These are phyloP conservation scores for Paraphoma chrysanthemicola DNA, from an alignment of 2,329 filamentous ascomycete species.

Conservation along the genomic window DNA sequence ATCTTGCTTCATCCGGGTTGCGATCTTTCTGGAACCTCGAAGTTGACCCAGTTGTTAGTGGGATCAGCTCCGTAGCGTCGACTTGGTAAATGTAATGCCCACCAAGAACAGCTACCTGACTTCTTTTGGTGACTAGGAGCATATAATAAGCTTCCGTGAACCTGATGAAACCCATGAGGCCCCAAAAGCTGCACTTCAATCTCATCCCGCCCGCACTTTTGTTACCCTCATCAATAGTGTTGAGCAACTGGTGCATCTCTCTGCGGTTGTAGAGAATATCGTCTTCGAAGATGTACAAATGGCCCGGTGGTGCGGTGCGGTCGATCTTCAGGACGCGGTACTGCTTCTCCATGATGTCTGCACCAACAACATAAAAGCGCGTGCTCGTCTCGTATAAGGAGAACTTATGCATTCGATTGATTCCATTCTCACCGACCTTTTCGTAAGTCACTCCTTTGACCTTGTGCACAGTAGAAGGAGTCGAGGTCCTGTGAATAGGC, in stretches of 20 bases:
- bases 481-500: conserved; percentile 49
- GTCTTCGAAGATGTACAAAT: conserved; percentile 88
- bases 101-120: conserved; percentile 93
- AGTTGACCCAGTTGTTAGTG: conserved; percentile 74
- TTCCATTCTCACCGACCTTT: conserved; percentile 52
- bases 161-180: conserved; percentile 89
- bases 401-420: conserved; percentile 84
- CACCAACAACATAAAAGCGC: conserved; percentile 92
- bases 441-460: conserved; percentile 48
- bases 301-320: conserved; percentile 78
- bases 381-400: conserved; percentile 96
- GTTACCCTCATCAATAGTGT: conserved; percentile 95
- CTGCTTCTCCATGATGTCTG: conserved; percentile 85
- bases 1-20: conserved; percentile 88
- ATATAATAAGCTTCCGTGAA: conserved; percentile 98
- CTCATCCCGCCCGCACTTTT: conserved; percentile 88
- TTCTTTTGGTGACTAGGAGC: conserved; percentile 94
- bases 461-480: conserved; percentile 47
- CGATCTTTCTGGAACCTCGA: conserved; percentile 77
- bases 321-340: conserved; percentile 96
- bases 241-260: conserved; percentile 91
- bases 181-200: conserved; percentile 90
- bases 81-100: conserved; percentile 97
- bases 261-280: conserved; percentile 91
- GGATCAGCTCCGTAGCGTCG: conserved; percentile 89